Conservation (phyloP, 2,329 filamentous ascomycete genomes). For the Lasiodiplodia gonubiensis region DNA sequence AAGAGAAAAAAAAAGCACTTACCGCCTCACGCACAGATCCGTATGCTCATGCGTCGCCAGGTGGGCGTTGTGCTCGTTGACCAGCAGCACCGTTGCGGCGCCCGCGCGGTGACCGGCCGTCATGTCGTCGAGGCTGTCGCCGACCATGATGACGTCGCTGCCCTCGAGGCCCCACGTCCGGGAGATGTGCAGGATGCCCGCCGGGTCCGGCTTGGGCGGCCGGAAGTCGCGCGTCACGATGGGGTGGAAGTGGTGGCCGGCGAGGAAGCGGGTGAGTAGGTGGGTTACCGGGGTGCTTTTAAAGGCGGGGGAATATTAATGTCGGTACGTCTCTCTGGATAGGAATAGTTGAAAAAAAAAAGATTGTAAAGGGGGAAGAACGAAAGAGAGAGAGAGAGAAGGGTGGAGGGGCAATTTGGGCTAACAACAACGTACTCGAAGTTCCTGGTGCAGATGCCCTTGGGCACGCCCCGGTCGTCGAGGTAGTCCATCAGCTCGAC, state of each 20-base stretch:
- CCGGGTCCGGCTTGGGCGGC: conserved; percentile 86
- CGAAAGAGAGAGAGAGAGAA: conserved; percentile 7
- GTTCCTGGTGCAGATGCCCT: conserved; percentile 93
- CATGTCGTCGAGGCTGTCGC: conserved; percentile 86
- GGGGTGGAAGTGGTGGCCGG: conserved; percentile 71
- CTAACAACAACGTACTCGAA: conserved; percentile 68
- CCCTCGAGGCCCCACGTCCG: conserved; percentile 65
- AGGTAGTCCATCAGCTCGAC: conserved; percentile 81
- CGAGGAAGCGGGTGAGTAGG: conserved; percentile 76
- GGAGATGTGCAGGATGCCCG: conserved; percentile 86
- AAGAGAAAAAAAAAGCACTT: conserved; percentile 15
- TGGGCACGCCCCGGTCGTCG: conserved; percentile 67
- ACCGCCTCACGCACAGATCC: conserved; percentile 69
- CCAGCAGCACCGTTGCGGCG: conserved; percentile 85
- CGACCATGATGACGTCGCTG: conserved; percentile 59
- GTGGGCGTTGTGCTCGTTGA: conserved; percentile 78
- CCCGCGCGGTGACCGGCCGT: conserved; percentile 82
- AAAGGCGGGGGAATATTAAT: too few relatives aligned
- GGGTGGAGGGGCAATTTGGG: too few relatives aligned
- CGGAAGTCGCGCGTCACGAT: conserved; percentile 84
- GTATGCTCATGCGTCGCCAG: conserved; percentile 75
- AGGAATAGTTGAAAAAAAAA: too few relatives aligned
- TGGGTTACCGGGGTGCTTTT: conserved; percentile 68
- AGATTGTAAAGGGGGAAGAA: not conserved
- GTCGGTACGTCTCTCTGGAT: too few relatives aligned